Base-by-base conservation (phyloP, 176 grass and related monocot species). In the Avena insularis region DNA sequence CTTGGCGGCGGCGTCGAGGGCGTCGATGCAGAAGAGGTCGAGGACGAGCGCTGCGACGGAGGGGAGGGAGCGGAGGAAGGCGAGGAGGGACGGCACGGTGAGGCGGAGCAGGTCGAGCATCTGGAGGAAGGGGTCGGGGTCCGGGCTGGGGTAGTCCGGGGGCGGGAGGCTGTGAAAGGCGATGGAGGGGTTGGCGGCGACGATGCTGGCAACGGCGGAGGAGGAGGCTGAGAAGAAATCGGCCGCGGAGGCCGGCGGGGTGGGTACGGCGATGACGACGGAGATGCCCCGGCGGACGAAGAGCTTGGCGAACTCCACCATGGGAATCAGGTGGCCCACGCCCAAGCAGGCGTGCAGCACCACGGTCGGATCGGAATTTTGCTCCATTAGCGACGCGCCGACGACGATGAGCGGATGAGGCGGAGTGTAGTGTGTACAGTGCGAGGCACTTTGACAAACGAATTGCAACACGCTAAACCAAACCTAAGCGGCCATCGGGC, bases 291-390 rank as follows among this genome's bases (percentile, higher is more conserved):
- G 81, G 51, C 46, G 47, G 70, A 72, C 58, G 16, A 95, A 78
- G 70, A 86, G 83, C 89, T 91, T 90, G 76, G 87, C 87, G 33
- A 95, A 73, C 58, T 95, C 88, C 53, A 95, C 84, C 89, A 95
- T 91, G 19, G 91, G 87, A 71, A 82, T 81, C 11, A 93, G 82
- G 84, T 95, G 94, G 87, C 87, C 89, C 65, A 75, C 72, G 23
- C 72, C 72, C 47, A 75, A 51, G 72, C 21, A 75, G 13, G 72
- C 72, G 72, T 75, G 72, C 72, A 75, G 13, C 21, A 75, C 72
- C 47, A 75, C 21, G 13, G 46, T 50, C 7, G 72, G 21, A 50
- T 51, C 23, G 1, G 72, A 47, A 29, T 75, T 27, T 21, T 13
- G 2, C 47, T 75, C 71, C 71, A 73, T 73, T 48, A 6, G 5